Evolutionary conservation across 768 basidiomycete genomes (phyloP).

Genomic region (Suillus brevipes): DNA sequence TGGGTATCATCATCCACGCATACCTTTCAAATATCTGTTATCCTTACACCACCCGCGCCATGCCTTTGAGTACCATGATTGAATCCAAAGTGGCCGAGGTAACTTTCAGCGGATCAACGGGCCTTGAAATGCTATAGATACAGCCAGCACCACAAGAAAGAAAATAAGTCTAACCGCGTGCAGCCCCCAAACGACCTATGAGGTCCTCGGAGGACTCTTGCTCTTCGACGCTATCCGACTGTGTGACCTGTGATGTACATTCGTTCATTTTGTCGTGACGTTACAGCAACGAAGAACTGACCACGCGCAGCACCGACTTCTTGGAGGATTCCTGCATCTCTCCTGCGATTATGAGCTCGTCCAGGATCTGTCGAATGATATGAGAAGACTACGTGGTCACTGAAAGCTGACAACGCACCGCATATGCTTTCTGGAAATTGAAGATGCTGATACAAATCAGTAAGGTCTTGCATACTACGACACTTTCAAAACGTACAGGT

Average conservation of each 20-base stretch:
- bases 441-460: conserved; percentile 66
- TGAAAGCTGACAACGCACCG: conserved; percentile 45
- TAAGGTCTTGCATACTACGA: not conserved
- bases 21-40: not conserved
- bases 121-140: conserved; percentile 25
- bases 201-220: conserved; percentile 84
- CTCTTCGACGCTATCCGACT: conserved; percentile 81
- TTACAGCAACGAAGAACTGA: conserved; percentile 25
- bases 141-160: conserved; percentile 4
- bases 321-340: conserved; percentile 94
- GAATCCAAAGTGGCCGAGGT: not conserved
- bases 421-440: conserved; percentile 96
- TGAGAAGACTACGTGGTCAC: conserved; percentile 14
- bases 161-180: conserved; percentile 56
- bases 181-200: conserved; percentile 67
- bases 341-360: conserved; percentile 91
- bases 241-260: conserved; percentile 62
- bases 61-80: not conserved
- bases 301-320: conserved; percentile 63
- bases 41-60: not conserved
- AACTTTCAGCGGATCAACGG: conserved; percentile 28
- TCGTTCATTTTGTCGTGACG: not conserved
- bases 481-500: conserved; percentile 60
- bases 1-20: conserved; percentile 7
- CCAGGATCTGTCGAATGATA: conserved; percentile 59